Percentiles rank a stretch among this genome's conserved stretches.
phyloP scores from a whole-genome alignment of 352 stramenopile species.

The Globisporangium viniferum region DNA sequence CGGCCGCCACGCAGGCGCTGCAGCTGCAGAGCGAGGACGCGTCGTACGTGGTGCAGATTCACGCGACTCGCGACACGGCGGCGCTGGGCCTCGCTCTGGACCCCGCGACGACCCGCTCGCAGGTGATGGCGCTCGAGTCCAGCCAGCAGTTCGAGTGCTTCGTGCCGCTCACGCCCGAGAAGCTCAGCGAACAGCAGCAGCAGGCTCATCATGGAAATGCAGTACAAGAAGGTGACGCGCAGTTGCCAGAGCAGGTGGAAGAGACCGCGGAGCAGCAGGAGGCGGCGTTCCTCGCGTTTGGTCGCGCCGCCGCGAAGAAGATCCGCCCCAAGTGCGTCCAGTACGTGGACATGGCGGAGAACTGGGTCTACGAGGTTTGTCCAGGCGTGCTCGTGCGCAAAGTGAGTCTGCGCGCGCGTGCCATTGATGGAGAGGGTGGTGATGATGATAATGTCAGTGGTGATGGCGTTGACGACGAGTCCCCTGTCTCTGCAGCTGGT shows the following conservation, averaged over 20 bases:
- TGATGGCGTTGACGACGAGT: background rate
- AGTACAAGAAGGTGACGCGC: background rate
- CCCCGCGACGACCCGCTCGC: conserved; percentile 28
- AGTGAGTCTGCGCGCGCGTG: conserved; percentile 25
- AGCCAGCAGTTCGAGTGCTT: conserved; percentile 76
- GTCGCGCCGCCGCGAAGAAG: conserved; percentile 47
- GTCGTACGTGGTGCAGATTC: conserved; percentile 71
- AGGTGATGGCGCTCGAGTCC: conserved; percentile 62
- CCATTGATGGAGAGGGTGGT: background rate
- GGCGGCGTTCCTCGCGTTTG: conserved; percentile 42
- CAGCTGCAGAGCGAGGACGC: conserved; percentile 25
- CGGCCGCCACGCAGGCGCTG: conserved; percentile 3
- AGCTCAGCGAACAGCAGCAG: conserved; percentile 10
- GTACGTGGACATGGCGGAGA: conserved; percentile 42
- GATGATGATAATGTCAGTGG: background rate
- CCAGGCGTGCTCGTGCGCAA: conserved; percentile 50
- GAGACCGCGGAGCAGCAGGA: conserved; percentile 7
- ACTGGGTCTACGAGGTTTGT: conserved; percentile 74
- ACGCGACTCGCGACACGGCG: conserved; percentile 41
- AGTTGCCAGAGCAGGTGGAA: background rate
- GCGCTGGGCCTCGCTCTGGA: conserved; percentile 11
- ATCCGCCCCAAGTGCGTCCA: conserved; percentile 64
- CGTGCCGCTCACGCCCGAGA: conserved; percentile 33
- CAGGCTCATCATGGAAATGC: background rate
- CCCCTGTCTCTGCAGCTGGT: background rate